Evolutionary conservation across 139 green algal genomes (phyloP), one percentile per base, ranked within the genome.

Genomic region (Zygnema circumcarinatum): DNA sequence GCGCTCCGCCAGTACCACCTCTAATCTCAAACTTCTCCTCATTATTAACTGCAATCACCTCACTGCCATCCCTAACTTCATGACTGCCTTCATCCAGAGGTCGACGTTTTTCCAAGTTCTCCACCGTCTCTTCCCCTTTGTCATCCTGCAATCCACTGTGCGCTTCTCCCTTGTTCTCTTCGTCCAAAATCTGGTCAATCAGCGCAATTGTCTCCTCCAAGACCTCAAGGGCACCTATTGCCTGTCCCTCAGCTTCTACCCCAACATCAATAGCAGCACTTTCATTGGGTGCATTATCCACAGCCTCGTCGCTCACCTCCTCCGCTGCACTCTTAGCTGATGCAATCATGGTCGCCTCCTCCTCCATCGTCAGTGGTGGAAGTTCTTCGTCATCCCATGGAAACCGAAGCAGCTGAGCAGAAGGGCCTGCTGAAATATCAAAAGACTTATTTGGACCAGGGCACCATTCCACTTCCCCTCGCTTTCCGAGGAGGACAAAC

Each of bases 401-500:
- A 3, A 53, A 11, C 7, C 3, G 36, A 42, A 78, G 35, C 7
- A 53, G 7, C 69, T 29, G 11, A 39, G 69, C 7, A 25, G 69
- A 39, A 25, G 35, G 7, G 35, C 69, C 69, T 53, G 69, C 3
- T 29, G 69, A 29, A 11, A 11, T 78, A 11, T 78, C 69, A 39
- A 86, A 33, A 62, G 47, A 31, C 25, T 68, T 62, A 33, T 86
- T 76, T 62, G 40, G 47, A 29, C 79, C 79, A 35, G 52, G 79
- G 53, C 79, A 67, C 83, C 83, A 88, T 52, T 39, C 76, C 11
- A 88, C 32, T 47, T 78, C 38, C 31, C 83, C 83, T 20, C 76
- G 35, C 79, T 89, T 85, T 35, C 78, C 83, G 41, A 79, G 25
- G 74, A 88, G 62, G 40, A 88, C 83, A 79, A 69, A 88, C 79